Base-by-base conservation (phyloP, 202 grass and related monocot genomes). In the Zoysia matrella region DNA sequence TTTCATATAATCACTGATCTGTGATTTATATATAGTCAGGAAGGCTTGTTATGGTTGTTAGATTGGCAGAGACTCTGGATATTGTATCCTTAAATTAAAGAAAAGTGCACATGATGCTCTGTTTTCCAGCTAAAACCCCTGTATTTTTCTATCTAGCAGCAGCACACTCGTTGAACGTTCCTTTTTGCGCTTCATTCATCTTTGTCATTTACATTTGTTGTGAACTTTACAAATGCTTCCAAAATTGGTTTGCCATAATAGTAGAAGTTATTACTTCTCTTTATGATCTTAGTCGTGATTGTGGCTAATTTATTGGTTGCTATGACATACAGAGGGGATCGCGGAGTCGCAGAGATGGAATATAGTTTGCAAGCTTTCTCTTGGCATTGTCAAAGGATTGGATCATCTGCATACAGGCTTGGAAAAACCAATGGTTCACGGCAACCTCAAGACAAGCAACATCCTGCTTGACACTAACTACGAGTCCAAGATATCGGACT, bases 331-430 rank as follows among this genome's bases (percentile, higher is more conserved):
- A 94, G 92, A 85, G 72, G 96, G 93, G 11, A 85, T 99, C 15
- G 93, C 62, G 41, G 96, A 96, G 81, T 83, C 93, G 2, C 91
- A 99, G 18, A 90, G 90, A 82, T 96, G 93, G 96, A 85, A 68
- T 47, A 87, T 99, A 73, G 79, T 30, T 30, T 30, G 22, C 22
- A 30, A 30, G 22, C 22, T 30, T 30, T 30, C 22, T 30, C 22
- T 30, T 30, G 22, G 22, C 22, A 30, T 30, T 30, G 22, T 30
- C 22, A 30, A 30, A 30, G 22, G 22, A 30, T 30, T 30, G 22
- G 22, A 30, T 30, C 22, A 30, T 30, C 22, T 30, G 22, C 22
- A 30, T 30, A 30, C 22, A 30, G 22, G 22, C 22, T 30, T 30
- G 22, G 22, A 30, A 30, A 30, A 30, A 30, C 22, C 22, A 30